phyloP scores from a whole-genome alignment of 2,329 filamentous ascomycete genomes.

The Acrocalymma vagum region DNA sequence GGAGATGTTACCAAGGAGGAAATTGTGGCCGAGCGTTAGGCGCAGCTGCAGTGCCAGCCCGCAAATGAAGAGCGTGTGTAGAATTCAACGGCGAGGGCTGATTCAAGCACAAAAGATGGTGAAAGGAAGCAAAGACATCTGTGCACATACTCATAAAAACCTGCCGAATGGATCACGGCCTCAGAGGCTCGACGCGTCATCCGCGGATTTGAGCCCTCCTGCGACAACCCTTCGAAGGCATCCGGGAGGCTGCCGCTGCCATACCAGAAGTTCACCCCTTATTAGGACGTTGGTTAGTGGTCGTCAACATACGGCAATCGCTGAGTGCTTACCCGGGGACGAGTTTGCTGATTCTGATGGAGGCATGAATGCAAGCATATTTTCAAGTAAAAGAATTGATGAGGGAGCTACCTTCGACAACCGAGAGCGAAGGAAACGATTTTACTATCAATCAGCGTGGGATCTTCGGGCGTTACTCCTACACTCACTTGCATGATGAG shows the following conservation, averaged over 20 bases:
- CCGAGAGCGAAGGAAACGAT: constrained; percentile 27
- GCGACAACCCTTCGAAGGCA: constrained; percentile 33
- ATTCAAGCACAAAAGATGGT: too few species aligned
- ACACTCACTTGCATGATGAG: constrained; percentile 38
- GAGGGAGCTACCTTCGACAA: constrained; percentile 28
- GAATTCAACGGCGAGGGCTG: too few species aligned
- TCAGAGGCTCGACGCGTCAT: constrained; percentile 44
- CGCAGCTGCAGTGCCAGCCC: too few species aligned
- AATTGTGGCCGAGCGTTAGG: too few species aligned
- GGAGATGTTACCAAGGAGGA: too few species aligned
- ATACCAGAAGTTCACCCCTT: constrained; percentile 46
- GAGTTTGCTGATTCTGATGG: constrained; percentile 42
- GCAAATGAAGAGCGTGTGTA: too few species aligned
- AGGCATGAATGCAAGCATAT: constrained; percentile 49
- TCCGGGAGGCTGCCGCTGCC: constrained; percentile 39
- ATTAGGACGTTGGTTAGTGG: constrained; percentile 18
- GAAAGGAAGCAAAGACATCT: too few species aligned
- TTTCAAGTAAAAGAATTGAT: constrained; percentile 28
- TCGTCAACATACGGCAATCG: constrained; percentile 4
- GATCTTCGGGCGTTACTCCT: constrained; percentile 40
- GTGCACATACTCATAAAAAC: constrained; percentile 38
- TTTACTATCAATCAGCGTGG: constrained; percentile 35
- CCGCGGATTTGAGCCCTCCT: constrained; percentile 31
- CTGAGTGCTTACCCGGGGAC: constrained; percentile 36
- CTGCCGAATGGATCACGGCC: constrained; percentile 36